Percentiles rank a stretch among this genome's conserved stretches.
phyloP scores from a whole-genome alignment of 2,329 filamentous ascomycete genomes.

The Tympanopsis confertula region DNA sequence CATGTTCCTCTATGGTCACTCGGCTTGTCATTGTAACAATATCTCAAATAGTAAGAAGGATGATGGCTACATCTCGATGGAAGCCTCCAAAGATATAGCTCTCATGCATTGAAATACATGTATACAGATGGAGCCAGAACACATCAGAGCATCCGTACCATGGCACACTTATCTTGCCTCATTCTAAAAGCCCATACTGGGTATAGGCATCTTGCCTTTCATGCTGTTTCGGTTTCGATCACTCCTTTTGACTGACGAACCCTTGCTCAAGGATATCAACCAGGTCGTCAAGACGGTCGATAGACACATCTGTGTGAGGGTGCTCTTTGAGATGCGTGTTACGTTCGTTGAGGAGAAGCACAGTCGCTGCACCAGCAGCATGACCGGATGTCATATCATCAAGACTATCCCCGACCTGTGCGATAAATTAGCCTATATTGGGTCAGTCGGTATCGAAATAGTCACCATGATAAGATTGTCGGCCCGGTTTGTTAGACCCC shows the following conservation, averaged over 20 bases:
- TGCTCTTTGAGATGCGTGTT: constrained; percentile 61
- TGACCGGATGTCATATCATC: constrained; percentile 89
- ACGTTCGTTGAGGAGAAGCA: constrained; percentile 76
- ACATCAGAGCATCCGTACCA: no score
- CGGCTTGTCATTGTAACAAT: no score
- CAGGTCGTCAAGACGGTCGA: constrained; percentile 64
- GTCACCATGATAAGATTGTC: background rate
- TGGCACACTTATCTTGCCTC: no score
- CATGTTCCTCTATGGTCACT: no score
- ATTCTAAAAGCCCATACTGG: no score
- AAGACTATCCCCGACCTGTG: constrained; percentile 61
- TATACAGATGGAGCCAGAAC: no score
- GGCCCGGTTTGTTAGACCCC: constrained; percentile 42
- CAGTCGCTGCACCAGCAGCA: constrained; percentile 74
- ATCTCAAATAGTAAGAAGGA: no score
- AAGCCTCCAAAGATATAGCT: no score
- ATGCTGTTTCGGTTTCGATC: constrained; percentile 14
- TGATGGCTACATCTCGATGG: no score
- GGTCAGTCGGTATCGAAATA: background rate
- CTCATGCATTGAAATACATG: no score
- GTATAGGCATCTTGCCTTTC: constrained; percentile 22
- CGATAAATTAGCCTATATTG: constrained; percentile 3
- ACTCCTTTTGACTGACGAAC: constrained; percentile 35
- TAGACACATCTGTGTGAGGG: constrained; percentile 65
- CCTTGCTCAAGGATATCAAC: constrained; percentile 65